Evolutionary conservation across 208 protist species (phyloP).

Genomic region (Phytomonas francai): DNA sequence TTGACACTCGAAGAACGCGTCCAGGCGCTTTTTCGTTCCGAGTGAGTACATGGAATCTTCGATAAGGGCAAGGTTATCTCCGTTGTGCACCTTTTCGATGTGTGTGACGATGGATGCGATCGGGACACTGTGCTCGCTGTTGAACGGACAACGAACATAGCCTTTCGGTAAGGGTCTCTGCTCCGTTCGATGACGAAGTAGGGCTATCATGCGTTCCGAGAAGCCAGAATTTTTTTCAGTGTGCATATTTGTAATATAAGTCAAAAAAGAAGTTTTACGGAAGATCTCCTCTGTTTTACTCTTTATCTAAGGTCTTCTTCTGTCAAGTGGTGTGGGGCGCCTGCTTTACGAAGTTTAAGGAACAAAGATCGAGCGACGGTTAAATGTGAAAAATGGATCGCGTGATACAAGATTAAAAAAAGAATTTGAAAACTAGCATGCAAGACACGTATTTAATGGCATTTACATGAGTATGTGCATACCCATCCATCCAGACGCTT

Average conservation of each 20-base stretch:
- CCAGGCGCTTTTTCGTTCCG: conserved; percentile 16
- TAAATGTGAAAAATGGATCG: background rate
- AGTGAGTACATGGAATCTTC: conserved; percentile 30
- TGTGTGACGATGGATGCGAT: conserved; percentile 23
- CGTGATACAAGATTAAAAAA: background rate
- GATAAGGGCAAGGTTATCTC: conserved; percentile 18
- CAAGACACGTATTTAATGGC: background rate
- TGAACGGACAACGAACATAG: conserved; percentile 25
- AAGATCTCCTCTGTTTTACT: background rate
- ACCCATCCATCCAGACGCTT: background rate
- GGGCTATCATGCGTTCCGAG: conserved; percentile 10
- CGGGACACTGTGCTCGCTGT: conserved; percentile 28
- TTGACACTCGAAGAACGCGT: conserved; percentile 19
- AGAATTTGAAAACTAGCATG: background rate
- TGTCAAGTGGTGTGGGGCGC: background rate
- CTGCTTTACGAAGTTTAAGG: background rate
- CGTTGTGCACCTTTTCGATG: conserved; percentile 18
- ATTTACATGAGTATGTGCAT: background rate
- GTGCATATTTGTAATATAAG: background rate
- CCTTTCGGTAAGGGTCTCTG: conserved; percentile 4
- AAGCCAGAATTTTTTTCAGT: conserved; percentile 1
- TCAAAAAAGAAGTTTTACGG: background rate
- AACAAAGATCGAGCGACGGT: background rate
- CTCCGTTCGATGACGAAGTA: conserved; percentile 5
- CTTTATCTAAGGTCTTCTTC: background rate